A percentile compares a stretch with the other conserved stretches of the same genome.
Evolutionary conservation across 371 early-diverging fungal species (phyloP).

Genomic region (Circinella umbellata): DNA sequence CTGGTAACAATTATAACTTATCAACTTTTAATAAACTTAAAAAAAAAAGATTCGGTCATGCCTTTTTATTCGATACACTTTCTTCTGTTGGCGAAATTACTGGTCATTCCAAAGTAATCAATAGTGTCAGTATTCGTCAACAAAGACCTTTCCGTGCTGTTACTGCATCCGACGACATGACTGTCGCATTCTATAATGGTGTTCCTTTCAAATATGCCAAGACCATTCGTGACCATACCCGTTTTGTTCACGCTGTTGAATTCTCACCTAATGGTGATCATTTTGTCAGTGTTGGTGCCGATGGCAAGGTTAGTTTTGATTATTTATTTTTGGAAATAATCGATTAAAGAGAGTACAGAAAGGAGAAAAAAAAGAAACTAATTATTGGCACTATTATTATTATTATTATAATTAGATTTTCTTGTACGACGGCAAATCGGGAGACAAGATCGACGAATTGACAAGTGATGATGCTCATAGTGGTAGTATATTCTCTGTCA

Average conservation of each 20-base stretch:
- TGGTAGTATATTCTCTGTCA: conserved; percentile 83
- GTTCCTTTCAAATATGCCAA: conserved; percentile 87
- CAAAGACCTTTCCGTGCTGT: conserved; percentile 92
- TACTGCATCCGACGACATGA: conserved; percentile 92
- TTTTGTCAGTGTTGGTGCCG: conserved; percentile 88
- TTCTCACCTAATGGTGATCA: conserved; percentile 86
- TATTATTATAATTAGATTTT: conserved; percentile 59
- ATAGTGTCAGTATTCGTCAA: conserved; percentile 84
- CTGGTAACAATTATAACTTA: no score
- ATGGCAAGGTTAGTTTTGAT: conserved; percentile 76
- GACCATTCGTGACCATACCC: conserved; percentile 78
- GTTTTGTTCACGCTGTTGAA: conserved; percentile 89
- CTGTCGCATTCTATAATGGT: conserved; percentile 89
- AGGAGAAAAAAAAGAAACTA: neutral
- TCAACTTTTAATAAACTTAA: no score
- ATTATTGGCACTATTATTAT: no score
- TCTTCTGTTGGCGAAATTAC: conserved; percentile 92
- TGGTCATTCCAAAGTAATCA: conserved; percentile 90
- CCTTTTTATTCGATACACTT: conserved; percentile 87
- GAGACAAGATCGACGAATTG: conserved; percentile 80
- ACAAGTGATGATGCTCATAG: conserved; percentile 63
- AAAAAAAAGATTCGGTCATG: conserved; percentile 83
- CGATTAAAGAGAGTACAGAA: no score
- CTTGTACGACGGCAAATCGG: conserved; percentile 92
- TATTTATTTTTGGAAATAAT: neutral